phyloP scores from a whole-genome alignment of 345 rosid genomes.

The sweet orange (Citrus sinensis) region DVS_A1.0 CM039169.1:33633001-33633500 shows the following conservation, averaged over 20 bases:
- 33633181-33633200: conserved; percentile 69
- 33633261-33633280: conserved; percentile 97
- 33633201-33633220: conserved; percentile 89
- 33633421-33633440: conserved; percentile 45
- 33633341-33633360: conserved; percentile 54
- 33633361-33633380: conserved; percentile 40
- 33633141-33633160: conserved; percentile 79
- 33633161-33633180: conserved; percentile 84
- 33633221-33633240: conserved; percentile 88
- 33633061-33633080: conserved; percentile 81
- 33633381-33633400: conserved; percentile 38
- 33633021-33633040: conserved; percentile 47
- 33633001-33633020: conserved; percentile 44
- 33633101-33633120: conserved; percentile 60
- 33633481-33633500: conserved; percentile 20
- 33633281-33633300: conserved; percentile 94
- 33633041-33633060: conserved; percentile 52
- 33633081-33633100: conserved; percentile 69
- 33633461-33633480: conserved; percentile 41
- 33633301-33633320: conserved; percentile 99
- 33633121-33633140: conserved; percentile 76
- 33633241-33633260: conserved; percentile 88
- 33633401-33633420: conserved; percentile 56
- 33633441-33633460: conserved; percentile 34
- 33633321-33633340: conserved; percentile 80